Base-by-base conservation (phyloP, 768 basidiomycete species). In the Leccinum truebloodii region DNA sequence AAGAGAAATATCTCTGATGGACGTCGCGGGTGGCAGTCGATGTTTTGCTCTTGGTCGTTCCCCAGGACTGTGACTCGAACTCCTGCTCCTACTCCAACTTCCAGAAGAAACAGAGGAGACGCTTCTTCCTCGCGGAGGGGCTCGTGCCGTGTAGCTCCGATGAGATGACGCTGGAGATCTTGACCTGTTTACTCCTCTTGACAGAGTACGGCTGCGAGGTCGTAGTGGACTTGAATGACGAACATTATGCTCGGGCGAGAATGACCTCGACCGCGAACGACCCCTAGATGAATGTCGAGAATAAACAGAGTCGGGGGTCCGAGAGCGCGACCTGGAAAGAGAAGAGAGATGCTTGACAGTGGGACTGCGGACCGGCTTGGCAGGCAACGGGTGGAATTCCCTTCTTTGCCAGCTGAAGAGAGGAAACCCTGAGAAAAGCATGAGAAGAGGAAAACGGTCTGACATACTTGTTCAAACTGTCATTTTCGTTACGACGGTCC, bases 381-480 rank as follows among this genome's bases (percentile, higher is more conserved):
- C 78, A 71, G 80, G 72, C 2, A 78, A 72, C 3, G 73, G 71
- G 51, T 78, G 72, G 49, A 72, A 71, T 48, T 89, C 87, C 55
- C 89, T 80, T 67, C 81, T 80, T 50, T 83, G 85, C 89, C 89
- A 91, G 67, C 89, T 92, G 65, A 9, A 65, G 54, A 66, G 54
- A 59, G 56, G 58, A 52, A 58, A 20, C 7, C 10, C 12, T 66
- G 39, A 64, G 58, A 35, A 63, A 18, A 54, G 52, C 35, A 56
- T 54, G 48, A 63, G 55, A 44, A 41, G 41, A 51, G 58, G 34
- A 57, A 58, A 53, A 59, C 60, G 37, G 55, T 22, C 52, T 41
- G 13, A 74, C 86, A 52, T 73, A 93, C 91, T 92, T 92, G 74
- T 92, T 92, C 55, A 86, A 72, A 66, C 80, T 82, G n/a, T 82